A percentile compares a stretch with the other conserved stretches of the same genome.
Evolutionary conservation across 1,139 yeast species (phyloP).

Genomic region (Lodderomyces theae): DNA sequence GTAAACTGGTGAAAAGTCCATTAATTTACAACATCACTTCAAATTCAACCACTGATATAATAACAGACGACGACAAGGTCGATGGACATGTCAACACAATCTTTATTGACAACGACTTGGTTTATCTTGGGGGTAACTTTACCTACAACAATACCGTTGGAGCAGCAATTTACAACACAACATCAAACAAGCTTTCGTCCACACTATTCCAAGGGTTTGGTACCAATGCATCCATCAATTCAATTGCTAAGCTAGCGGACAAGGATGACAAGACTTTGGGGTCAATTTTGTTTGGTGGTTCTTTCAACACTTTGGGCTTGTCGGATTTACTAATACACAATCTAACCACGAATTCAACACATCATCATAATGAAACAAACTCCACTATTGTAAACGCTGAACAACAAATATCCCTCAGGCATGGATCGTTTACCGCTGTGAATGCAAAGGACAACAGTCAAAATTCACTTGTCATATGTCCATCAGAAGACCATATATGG

Average conservation of each 20-base stretch:
- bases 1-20: slow-evolving; percentile 45
- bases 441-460: slow-evolving; percentile 41
- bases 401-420: slow-evolving; percentile 63
- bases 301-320: slow-evolving; percentile 62
- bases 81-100: slow-evolving; percentile 56
- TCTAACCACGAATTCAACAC: slow-evolving; percentile 22
- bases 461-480: slow-evolving; percentile 55
- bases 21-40: slow-evolving; percentile 52
- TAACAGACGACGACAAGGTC: slow-evolving; percentile 24
- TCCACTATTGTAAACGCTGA: slow-evolving; percentile 51
- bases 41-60: slow-evolving; percentile 39
- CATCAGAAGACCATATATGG: slow-evolving; percentile 56
- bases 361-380: slow-evolving; percentile 28
- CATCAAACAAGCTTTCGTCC: slow-evolving; percentile 38
- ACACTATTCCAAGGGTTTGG: slow-evolving; percentile 82
- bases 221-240: slow-evolving; percentile 52
- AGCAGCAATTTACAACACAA: slow-evolving; percentile 63
- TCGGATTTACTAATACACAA: slow-evolving; percentile 41
- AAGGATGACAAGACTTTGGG: slow-evolving; percentile 33
- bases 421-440: slow-evolving; percentile 58
- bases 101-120: slow-evolving; percentile 42
- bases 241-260: slow-evolving; percentile 55
- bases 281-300: slow-evolving; percentile 77
- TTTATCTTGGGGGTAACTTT: slow-evolving; percentile 83
- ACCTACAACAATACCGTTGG: slow-evolving; percentile 55